These are phyloP conservation scores for Agrocybe pediades DNA, from an alignment of 768 basidiomycete species.

Conservation along the genomic window DNA sequence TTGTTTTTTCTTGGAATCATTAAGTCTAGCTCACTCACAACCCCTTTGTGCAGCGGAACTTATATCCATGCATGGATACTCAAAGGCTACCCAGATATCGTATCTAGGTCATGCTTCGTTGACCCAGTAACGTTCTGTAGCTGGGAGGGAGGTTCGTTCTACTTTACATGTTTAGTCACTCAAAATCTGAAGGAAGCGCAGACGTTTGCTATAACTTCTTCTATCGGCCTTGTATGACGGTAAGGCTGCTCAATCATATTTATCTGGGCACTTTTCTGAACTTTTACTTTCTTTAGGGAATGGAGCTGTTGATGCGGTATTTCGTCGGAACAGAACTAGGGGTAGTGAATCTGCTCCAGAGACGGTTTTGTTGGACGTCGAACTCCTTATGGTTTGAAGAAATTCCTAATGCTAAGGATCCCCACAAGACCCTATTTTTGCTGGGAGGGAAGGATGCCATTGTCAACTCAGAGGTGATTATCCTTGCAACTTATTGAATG, in stretches of 20 bases:
- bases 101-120: constrained; percentile 81
- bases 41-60: constrained; percentile 53
- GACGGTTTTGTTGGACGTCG: constrained; percentile 83
- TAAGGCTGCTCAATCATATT: too few relatives aligned
- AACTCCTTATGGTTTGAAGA: constrained; percentile 92
- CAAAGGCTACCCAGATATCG: constrained; percentile 71
- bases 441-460: constrained; percentile 86
- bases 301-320: constrained; percentile 83
- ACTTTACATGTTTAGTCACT: constrained; percentile 11
- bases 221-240: constrained; percentile 68
- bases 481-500: not conserved
- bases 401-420: constrained; percentile 77
- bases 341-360: constrained; percentile 80
- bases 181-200: constrained; percentile 23
- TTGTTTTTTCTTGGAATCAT: constrained; percentile 19
- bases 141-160: constrained; percentile 86
- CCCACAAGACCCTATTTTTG: constrained; percentile 67
- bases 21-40: constrained; percentile 2
- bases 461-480: constrained; percentile 65
- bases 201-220: constrained; percentile 93
- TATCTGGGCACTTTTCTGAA: too few relatives aligned
- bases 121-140: constrained; percentile 91
- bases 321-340: constrained; percentile 90
- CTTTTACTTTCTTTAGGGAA: constrained; percentile 47
- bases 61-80: constrained; percentile 90